Percentiles rank a stretch among this genome's conserved stretches.
Evolutionary conservation across 768 basidiomycete species (phyloP).

Genomic region (Gautieria morchelliformis): DNA sequence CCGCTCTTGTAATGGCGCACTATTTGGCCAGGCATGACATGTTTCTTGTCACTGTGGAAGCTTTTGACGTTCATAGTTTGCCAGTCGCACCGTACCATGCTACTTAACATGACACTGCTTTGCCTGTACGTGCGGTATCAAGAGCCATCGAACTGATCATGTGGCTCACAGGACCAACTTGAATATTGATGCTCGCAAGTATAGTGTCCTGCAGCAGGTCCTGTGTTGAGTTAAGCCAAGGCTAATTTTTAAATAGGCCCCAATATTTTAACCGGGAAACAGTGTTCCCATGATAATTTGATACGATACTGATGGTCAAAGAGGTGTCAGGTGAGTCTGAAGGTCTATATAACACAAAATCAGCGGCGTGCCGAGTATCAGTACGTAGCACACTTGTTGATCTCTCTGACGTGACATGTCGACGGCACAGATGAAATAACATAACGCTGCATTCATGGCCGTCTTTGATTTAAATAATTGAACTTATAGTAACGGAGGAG

Average conservation of each 20-base stretch:
- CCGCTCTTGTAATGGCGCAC: slow-evolving; percentile 3
- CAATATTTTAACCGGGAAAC: neutral
- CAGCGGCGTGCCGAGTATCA: too few species aligned
- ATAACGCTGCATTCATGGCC: too few species aligned
- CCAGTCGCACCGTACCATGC: slow-evolving; percentile 2
- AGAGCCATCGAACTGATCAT: neutral
- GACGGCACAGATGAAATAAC: too few species aligned
- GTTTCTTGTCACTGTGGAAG: slow-evolving; percentile 6
- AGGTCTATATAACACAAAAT: too few species aligned
- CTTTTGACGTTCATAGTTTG: slow-evolving; percentile 10
- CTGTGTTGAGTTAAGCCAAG: neutral
- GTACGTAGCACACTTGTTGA: too few species aligned
- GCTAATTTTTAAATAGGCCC: neutral
- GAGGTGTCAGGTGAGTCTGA: too few species aligned
- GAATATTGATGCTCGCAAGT: neutral
- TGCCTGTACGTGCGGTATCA: slow-evolving; percentile 1
- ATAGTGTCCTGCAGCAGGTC: neutral
- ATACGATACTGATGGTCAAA: too few species aligned
- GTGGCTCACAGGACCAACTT: neutral
- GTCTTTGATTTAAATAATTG: too few species aligned
- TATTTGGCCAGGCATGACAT: slow-evolving; percentile 8
- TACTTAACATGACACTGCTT: neutral
- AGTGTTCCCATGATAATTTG: neutral
- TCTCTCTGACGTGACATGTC: too few species aligned
- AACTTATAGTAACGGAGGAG: too few species aligned